These are phyloP conservation scores for Ehretia macrophylla DNA, from an alignment of 257 asterid species.

Conservation along the genomic window DNA sequence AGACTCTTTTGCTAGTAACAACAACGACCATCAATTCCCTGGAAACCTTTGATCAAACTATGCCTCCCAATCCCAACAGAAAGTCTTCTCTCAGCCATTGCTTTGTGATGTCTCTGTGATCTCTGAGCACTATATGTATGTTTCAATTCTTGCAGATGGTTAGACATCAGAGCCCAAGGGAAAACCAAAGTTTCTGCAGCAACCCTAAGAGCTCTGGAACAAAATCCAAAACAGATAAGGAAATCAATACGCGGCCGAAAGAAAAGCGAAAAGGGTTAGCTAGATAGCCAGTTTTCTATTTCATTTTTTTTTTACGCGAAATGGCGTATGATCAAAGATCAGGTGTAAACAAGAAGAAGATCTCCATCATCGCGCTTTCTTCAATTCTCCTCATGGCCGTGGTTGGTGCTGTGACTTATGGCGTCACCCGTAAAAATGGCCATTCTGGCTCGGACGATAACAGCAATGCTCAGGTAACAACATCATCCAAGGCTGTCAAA, in stretches of 20 bases:
- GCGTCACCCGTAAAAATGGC: neutral
- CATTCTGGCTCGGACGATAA: neutral
- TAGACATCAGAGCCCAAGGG: neutral
- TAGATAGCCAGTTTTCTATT: no score
- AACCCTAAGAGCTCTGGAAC: neutral
- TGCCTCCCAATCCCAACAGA: neutral
- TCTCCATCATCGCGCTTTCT: constrained; percentile 30
- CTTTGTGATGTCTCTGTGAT: neutral
- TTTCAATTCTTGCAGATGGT: neutral
- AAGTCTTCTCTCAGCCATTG: neutral
- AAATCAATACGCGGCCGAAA: neutral
- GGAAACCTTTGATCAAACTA: neutral
- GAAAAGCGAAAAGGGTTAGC: no score
- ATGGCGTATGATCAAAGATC: constrained; percentile 21
- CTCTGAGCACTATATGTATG: neutral
- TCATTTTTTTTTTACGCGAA: no score
- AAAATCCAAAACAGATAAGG: neutral
- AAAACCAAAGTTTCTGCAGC: neutral
- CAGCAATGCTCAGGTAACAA: neutral
- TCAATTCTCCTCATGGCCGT: constrained; percentile 51
- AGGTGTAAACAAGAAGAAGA: constrained; percentile 20
- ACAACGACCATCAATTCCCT: neutral
- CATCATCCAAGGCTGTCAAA: constrained; percentile 33
- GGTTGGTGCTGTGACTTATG: constrained; percentile 36
- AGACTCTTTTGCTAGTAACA: no score